Evolutionary conservation across 257 asterid species (phyloP), one percentile per base, ranked within the genome.

Genomic region (Penstemon davidsonii): DNA sequence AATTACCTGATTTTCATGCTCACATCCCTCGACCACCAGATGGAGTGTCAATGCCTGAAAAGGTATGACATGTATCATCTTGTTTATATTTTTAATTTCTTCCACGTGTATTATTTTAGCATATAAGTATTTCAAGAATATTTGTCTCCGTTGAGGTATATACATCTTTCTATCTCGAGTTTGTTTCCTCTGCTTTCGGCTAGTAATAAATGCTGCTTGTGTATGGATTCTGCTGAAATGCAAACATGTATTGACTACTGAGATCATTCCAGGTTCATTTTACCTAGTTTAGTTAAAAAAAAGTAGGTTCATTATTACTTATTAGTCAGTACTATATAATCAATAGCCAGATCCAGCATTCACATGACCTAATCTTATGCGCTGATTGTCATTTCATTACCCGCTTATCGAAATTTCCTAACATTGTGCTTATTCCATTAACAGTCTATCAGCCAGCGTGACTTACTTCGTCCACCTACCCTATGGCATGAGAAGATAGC

Each of bases 401-500:
- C 33, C 33, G 33, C 2, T 8, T 56, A 13, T 44, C 47, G 49
- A 50, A 59, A 61, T 76, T 71, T 66, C 56, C 45, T 75, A 60
- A 79, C 74, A 44, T 67, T 41, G 57, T 51, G 38, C 47, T 63
- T 41, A 25, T 73, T 46, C 11, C 50, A 60, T 8, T 40, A 37
- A 41, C 84, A 86, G 88, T 9, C 55, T 49, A 66, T 84, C 68
- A 67, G 68, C 52, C 43, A 67, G 75, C 57, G 71, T 8, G 75
- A 82, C 12, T 3, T 78, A 75, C 41, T 7, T 57, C 82, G 77
- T 64, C 78, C 79, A 62, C 82, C 78, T 42, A 3, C 53, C 51
- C 45, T 76, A 67, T 80, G 90, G 88, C 86, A 84, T 62, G 82
- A 81, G 80, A 71, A 63, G 69, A 66, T 81, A 2, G 73, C 78